Conservation (phyloP, 345 rosid genomes). For the Salix koriyanagi region DNA sequence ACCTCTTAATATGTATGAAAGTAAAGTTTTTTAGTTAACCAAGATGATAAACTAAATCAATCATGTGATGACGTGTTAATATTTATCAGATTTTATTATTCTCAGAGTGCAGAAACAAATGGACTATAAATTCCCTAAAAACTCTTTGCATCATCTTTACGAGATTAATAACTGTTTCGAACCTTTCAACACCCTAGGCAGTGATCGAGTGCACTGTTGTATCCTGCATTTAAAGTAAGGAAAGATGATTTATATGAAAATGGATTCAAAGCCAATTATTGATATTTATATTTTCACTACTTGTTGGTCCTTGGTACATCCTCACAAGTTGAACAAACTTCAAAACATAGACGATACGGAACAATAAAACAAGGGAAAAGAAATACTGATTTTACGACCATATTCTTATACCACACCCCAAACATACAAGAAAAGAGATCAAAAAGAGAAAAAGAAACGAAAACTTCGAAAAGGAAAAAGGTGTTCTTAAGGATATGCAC, state of each 20-base stretch:
- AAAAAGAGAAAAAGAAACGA: neutral
- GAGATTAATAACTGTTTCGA: neutral
- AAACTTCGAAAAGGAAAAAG: neutral
- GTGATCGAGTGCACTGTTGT: neutral
- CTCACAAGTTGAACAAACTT: slow-evolving; percentile 35
- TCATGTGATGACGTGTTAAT: neutral
- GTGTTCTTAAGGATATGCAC: slow-evolving; percentile 50
- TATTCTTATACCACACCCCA: slow-evolving; percentile 39
- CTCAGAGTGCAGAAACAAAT: neutral
- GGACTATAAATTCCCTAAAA: neutral
- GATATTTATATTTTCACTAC: slow-evolving; percentile 12
- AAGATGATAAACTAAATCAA: slow-evolving; percentile 11
- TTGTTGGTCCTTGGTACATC: slow-evolving; percentile 26
- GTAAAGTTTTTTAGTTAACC: slow-evolving; percentile 20
- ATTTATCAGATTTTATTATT: neutral
- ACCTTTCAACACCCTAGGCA: neutral
- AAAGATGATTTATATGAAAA: neutral
- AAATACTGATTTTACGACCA: slow-evolving; percentile 17
- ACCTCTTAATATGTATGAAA: slow-evolving; percentile 6
- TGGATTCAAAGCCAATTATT: neutral
- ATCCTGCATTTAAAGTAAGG: neutral
- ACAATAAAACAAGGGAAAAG: neutral
- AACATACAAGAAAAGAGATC: slow-evolving; percentile 8
- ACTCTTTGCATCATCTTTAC: neutral
- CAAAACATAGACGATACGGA: slow-evolving; percentile 24